Evolutionary conservation across 768 basidiomycete genomes (phyloP).

Genomic region (Russula sp.): DNA sequence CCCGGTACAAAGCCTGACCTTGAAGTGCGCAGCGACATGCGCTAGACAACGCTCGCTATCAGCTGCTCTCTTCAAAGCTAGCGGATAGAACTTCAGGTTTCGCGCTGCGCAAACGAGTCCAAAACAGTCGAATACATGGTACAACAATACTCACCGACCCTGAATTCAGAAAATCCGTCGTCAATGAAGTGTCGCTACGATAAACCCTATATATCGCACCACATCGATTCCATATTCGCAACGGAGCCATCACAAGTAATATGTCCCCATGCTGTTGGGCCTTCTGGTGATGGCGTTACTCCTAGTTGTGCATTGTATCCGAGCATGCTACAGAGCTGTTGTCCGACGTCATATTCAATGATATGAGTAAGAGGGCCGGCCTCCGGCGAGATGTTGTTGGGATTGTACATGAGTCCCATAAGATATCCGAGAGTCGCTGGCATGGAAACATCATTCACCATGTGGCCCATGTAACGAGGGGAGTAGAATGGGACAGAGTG

Average conservation of each 20-base stretch:
- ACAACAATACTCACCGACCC: slow-evolving; percentile 16
- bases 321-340: slow-evolving; percentile 37
- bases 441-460: slow-evolving; percentile 34
- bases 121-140: not conserved
- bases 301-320: slow-evolving; percentile 30
- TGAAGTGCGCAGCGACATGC: slow-evolving; percentile 33
- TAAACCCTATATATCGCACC: slow-evolving; percentile 28
- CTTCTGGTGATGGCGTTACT: not conserved
- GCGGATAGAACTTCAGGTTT: slow-evolving; percentile 43
- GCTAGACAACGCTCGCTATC: slow-evolving; percentile 28
- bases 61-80: slow-evolving; percentile 31
- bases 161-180: not conserved
- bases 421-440: slow-evolving; percentile 28
- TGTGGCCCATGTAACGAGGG: slow-evolving; percentile 38
- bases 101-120: slow-evolving; percentile 31
- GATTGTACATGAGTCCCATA: slow-evolving; percentile 33
- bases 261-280: slow-evolving; percentile 36
- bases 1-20: slow-evolving; percentile 28
- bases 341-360: slow-evolving; percentile 37
- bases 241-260: slow-evolving; percentile 40
- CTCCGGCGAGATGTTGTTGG: slow-evolving; percentile 41
- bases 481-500: slow-evolving; percentile 38
- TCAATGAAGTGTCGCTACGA: not conserved
- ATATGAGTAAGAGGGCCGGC: slow-evolving; percentile 37
- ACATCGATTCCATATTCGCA: slow-evolving; percentile 45